phyloP scores from a whole-genome alignment of 352 stramenopile species.

The Globisporangium spinosum region DNA sequence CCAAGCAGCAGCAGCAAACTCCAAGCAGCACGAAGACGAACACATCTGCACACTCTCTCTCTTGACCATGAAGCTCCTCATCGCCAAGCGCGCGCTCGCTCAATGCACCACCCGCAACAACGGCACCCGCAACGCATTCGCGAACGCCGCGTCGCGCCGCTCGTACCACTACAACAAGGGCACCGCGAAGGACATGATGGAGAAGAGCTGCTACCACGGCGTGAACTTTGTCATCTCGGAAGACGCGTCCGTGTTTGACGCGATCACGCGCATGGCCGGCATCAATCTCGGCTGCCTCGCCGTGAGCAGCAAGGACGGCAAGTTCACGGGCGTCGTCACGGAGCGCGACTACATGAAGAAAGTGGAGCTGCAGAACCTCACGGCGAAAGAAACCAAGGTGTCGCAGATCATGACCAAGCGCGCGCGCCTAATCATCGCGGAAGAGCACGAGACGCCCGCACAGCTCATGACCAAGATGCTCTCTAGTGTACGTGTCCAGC shows the following conservation, averaged over 20 bases:
- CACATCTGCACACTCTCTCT: neutral
- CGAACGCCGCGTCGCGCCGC: constrained; percentile 4
- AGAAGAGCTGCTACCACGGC: constrained; percentile 92
- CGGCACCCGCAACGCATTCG: neutral
- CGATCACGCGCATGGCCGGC: constrained; percentile 92
- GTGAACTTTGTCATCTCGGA: constrained; percentile 95
- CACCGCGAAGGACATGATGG: constrained; percentile 88
- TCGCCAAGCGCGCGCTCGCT: neutral
- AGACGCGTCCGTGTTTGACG: constrained; percentile 91
- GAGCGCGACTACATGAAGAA: constrained; percentile 96
- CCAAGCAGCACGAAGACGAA: neutral
- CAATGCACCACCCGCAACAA: neutral
- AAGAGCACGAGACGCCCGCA: constrained; percentile 81
- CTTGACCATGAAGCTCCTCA: neutral
- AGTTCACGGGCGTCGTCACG: constrained; percentile 90
- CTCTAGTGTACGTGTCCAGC: constrained; percentile 53
- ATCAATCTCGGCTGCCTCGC: constrained; percentile 92
- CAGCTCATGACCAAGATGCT: constrained; percentile 96
- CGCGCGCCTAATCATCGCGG: constrained; percentile 88
- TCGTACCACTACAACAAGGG: constrained; percentile 75
- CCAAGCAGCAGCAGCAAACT: constrained; percentile 1
- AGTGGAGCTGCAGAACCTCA: constrained; percentile 91
- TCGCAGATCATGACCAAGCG: constrained; percentile 94
- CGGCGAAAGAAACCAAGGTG: constrained; percentile 78
- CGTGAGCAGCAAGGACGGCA: constrained; percentile 82